Base-by-base conservation (phyloP, 345 rosid genomes). In the Conringia planisiliqua region DNA sequence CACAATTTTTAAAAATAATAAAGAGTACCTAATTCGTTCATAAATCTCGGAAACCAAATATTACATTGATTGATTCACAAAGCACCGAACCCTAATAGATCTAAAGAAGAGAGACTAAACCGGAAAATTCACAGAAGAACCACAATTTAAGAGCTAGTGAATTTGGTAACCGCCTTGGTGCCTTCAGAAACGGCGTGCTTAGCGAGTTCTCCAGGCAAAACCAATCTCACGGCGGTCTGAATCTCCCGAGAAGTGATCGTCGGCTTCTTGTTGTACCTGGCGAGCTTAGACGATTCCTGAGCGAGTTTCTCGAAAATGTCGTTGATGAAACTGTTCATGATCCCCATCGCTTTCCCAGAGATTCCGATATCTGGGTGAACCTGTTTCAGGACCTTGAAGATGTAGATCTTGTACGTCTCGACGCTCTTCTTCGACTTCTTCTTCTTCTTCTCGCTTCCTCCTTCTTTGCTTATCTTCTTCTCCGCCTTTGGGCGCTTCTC, bases 341-440 rank as follows among this genome's bases (percentile, higher is more conserved):
- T 22, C 24, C 24, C 24, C 24, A 22, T 22, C 24, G 24, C 24
- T 73, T 81, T 79, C 7, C 84, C 80, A 0, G 90, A 90, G 43
- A 66, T 66, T 32, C 70, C 58, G 58, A 66, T 47, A 10, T 82
- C 90, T 0, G 88, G 88, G 18, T 86, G 88, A 0, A 86, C 88
- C 78, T 86, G 90, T 58, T 86, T 86, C 62, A 86, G 59, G 12
- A 87, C 87, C 82, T 87, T 87, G 80, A 87, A 87, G 43, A 87
- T 85, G 75, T 87, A 88, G 74, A 88, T 88, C 86, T 86, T 88
- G 78, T 88, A 88, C 0, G 92, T 86, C 83, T 88, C 90, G 4
- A 13, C 55, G 82, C 84, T 85, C 86, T 85, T 88, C 85, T 88
- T 86, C 16, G 29, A 10, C 62, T 52, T 83, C 87, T 81, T 85